Percentiles rank a stretch among this genome's conserved stretches.
These are phyloP conservation scores for Hypoxylon sp. DNA, from an alignment of 2,329 filamentous ascomycete genomes.

Conservation along the genomic window DNA sequence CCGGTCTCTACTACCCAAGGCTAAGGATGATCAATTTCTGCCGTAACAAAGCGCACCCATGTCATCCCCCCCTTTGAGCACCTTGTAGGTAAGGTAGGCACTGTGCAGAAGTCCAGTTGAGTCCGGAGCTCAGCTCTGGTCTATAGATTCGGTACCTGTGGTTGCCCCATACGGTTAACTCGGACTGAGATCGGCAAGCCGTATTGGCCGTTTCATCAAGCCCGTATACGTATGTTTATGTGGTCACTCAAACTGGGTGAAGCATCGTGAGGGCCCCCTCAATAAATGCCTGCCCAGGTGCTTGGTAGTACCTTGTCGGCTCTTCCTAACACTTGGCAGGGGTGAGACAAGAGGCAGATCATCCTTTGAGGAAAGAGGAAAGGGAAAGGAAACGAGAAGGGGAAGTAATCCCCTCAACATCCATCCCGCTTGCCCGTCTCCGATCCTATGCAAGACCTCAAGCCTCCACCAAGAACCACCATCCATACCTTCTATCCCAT, in stretches of 20 bases:
- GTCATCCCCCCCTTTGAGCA: background rate
- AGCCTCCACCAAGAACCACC: conserved; percentile 20
- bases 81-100: background rate
- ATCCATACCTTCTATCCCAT: conserved; percentile 24
- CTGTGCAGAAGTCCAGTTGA: conserved; percentile 3
- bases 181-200: conserved; percentile 35
- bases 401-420: conserved; percentile 38
- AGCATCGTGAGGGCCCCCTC: conserved; percentile 18
- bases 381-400: conserved; percentile 1
- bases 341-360: conserved; percentile 42
- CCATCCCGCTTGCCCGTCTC: conserved; percentile 38
- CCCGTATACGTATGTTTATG: background rate
- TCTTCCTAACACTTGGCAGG: conserved; percentile 37
- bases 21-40: conserved; percentile 21
- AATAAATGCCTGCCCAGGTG: conserved; percentile 22
- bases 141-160: conserved; percentile 8
- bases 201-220: conserved; percentile 37
- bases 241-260: conserved; percentile 18
- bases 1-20: conserved; percentile 2
- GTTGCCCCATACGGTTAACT: conserved; percentile 35
- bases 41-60: conserved; percentile 37
- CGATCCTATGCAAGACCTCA: conserved; percentile 12
- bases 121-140: conserved; percentile 25
- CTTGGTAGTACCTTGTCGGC: conserved; percentile 32
- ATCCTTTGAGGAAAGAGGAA: conserved; percentile 24